phyloP scores from a whole-genome alignment of 1,284 basidiomycete genomes.

The Agaricales sp. region DNA sequence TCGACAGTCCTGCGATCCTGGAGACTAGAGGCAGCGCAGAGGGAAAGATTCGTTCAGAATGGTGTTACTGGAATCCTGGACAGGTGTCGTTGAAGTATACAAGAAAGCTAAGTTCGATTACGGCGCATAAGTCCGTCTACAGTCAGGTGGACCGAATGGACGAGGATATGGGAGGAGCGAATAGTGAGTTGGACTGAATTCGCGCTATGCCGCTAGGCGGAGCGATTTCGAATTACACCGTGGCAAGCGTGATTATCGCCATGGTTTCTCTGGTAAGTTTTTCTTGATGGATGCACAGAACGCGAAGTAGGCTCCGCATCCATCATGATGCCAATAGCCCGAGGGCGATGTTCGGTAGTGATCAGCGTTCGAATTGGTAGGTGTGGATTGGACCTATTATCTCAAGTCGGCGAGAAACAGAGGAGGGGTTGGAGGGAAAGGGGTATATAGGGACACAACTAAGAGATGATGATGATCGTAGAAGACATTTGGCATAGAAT shows the following conservation, averaged over 20 bases:
- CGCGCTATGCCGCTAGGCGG: not conserved
- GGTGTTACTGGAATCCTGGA: not conserved
- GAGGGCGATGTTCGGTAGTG: no score
- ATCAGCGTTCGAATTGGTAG: no score
- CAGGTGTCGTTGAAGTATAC: no score
- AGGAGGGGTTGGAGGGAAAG: not conserved
- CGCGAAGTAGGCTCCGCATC: not conserved
- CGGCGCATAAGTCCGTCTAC: no score
- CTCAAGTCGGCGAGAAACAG: no score
- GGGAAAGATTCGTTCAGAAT: not conserved
- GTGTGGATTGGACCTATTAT: no score
- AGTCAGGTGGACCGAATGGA: not conserved
- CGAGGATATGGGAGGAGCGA: not conserved
- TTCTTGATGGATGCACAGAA: not conserved
- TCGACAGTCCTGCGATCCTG: not conserved
- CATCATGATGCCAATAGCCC: not conserved
- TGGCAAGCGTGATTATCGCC: not conserved
- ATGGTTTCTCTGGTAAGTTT: not conserved
- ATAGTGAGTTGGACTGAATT: not conserved
- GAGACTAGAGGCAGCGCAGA: not conserved
- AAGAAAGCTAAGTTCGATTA: no score
- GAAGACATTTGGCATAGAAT: no score
- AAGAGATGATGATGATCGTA: no score
- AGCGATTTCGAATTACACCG: not conserved
- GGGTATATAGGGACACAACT: no score